Evolutionary conservation across 2,329 filamentous ascomycete genomes (phyloP).

Genomic region (Davidsoniella eucalypti): DNA sequence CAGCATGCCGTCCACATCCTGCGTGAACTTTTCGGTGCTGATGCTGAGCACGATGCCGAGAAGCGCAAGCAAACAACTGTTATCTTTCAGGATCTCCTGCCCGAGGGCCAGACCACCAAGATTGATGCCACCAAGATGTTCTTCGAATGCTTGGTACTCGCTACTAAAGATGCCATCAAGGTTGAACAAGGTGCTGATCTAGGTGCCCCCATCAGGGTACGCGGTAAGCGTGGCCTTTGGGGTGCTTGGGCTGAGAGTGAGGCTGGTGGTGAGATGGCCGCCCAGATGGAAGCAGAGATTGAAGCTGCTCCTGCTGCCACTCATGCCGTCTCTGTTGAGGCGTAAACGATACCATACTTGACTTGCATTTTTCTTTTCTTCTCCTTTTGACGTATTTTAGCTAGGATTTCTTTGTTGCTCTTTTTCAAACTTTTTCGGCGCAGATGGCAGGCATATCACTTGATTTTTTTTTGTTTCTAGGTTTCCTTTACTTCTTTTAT

Average conservation of each 20-base stretch:
- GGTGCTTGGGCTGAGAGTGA: slow-evolving; percentile 82
- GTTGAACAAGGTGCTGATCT: slow-evolving; percentile 71
- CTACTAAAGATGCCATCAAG: slow-evolving; percentile 95
- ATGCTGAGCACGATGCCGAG: slow-evolving; percentile 50
- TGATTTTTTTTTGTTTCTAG: too few relatives aligned
- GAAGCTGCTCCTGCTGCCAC: slow-evolving; percentile 4
- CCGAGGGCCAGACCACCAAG: slow-evolving; percentile 63
- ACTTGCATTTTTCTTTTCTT: slow-evolving; percentile 1
- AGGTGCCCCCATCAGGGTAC: slow-evolving; percentile 65
- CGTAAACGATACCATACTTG: slow-evolving; percentile 6
- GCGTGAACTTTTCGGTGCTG: slow-evolving; percentile 67
- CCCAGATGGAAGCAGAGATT: slow-evolving; percentile 28
- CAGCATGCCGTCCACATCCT: slow-evolving; percentile 93
- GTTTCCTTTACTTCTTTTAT: neutral
- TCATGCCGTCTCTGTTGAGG: slow-evolving; percentile 12
- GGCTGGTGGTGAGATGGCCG: slow-evolving; percentile 44
- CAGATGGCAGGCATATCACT: too few relatives aligned
- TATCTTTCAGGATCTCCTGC: slow-evolving; percentile 81
- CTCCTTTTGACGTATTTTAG: neutral
- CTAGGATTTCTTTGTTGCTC: slow-evolving; percentile 4
- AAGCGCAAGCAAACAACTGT: slow-evolving; percentile 63
- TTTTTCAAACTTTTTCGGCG: neutral
- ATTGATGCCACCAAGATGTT: slow-evolving; percentile 98
- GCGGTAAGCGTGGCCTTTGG: slow-evolving; percentile 92
- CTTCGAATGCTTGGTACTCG: slow-evolving; percentile 88